Conservation (phyloP, 805 yeast genomes). For the Yueomyces sp. region DNA sequence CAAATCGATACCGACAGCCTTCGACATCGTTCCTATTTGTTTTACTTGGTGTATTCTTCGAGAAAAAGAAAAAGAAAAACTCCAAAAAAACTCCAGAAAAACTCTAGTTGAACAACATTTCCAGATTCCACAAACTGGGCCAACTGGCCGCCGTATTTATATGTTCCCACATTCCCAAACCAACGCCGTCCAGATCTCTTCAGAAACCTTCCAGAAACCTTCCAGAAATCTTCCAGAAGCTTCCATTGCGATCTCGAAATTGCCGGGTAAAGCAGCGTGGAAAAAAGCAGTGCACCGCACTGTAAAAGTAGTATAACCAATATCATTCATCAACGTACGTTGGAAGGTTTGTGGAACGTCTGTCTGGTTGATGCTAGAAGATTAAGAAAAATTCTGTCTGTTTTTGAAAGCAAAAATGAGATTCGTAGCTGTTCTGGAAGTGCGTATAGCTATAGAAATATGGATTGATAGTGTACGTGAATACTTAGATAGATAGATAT, state of each 20-base stretch:
- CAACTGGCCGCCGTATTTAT: background rate
- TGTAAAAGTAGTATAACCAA: too few species aligned
- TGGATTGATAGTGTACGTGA: background rate
- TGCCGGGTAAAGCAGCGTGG: too few species aligned
- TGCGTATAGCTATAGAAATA: background rate
- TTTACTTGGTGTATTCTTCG: background rate
- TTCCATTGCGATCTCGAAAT: background rate
- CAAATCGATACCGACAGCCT: slow-evolving; percentile 63
- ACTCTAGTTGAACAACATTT: background rate
- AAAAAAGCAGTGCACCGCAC: too few species aligned
- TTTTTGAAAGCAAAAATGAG: background rate
- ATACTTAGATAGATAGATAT: background rate
- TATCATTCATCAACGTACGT: too few species aligned
- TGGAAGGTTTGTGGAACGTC: too few species aligned
- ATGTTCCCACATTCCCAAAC: background rate
- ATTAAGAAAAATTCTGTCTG: too few species aligned
- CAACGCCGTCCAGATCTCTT: background rate
- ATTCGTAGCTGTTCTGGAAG: background rate
- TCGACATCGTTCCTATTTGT: slow-evolving; percentile 1
- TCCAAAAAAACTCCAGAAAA: background rate
- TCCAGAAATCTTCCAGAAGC: slow-evolving; percentile 1
- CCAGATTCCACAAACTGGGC: background rate
- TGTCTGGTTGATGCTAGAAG: too few species aligned
- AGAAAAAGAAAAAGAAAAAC: background rate
- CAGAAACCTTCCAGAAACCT: background rate